A percentile compares a stretch with the other conserved stretches of the same genome.
phyloP scores from a whole-genome alignment of 768 basidiomycete species.

The Termitomyces heimii region DNA sequence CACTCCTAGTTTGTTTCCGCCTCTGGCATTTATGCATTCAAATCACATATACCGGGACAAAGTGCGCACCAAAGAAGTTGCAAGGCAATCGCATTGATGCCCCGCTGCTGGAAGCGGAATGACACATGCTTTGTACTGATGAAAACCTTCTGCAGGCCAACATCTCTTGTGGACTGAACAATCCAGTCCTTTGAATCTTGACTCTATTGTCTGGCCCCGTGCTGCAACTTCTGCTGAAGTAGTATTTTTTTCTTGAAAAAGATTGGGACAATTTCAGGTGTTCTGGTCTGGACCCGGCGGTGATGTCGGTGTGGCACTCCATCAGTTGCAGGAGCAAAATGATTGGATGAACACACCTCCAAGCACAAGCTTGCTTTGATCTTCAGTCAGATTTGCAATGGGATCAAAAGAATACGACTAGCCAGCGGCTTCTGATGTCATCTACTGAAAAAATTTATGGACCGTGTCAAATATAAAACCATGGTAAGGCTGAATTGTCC shows the following conservation, averaged over 20 bases:
- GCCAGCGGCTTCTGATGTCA: constrained; percentile 35
- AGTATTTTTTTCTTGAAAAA: too few species aligned
- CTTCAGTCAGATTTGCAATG: constrained; percentile 44
- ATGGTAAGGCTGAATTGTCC: constrained; percentile 50
- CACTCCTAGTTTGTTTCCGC: background rate
- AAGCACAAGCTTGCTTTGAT: constrained; percentile 49
- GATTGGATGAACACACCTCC: constrained; percentile 43
- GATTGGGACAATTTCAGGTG: too few species aligned
- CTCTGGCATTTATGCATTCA: constrained; percentile 6
- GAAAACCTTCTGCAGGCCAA: constrained; percentile 36
- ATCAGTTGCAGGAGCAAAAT: constrained; percentile 33
- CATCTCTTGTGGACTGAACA: constrained; percentile 75
- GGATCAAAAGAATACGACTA: constrained; percentile 70
- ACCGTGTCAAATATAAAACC: constrained; percentile 80
- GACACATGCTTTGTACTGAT: constrained; percentile 27
- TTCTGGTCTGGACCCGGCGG: constrained; percentile 66
- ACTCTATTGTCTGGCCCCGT: constrained; percentile 66
- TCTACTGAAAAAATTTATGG: constrained; percentile 63
- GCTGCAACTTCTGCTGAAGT: constrained; percentile 64
- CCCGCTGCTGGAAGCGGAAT: constrained; percentile 56
- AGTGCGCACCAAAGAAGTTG: constrained; percentile 75
- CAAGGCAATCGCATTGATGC: constrained; percentile 52
- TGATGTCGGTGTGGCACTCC: constrained; percentile 44
- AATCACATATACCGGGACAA: constrained; percentile 30
- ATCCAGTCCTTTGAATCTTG: constrained; percentile 58